Evolutionary conservation across 202 grass and related monocot species (phyloP).

Genomic region (Schoenoplectus tabernaemontani): DNA sequence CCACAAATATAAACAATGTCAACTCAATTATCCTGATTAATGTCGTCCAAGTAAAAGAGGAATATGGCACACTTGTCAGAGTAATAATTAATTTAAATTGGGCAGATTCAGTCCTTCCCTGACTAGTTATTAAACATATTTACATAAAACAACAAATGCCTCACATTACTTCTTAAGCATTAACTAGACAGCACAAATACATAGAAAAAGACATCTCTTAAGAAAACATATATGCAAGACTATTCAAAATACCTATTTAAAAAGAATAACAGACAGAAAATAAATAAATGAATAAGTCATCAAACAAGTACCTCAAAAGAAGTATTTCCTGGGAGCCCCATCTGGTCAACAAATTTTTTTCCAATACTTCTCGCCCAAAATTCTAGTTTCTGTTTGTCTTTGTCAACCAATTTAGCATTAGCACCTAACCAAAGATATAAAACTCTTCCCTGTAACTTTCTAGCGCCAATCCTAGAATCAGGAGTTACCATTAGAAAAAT

Average conservation of each 20-base stretch:
- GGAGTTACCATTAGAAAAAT: slow-evolving; percentile 36
- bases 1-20: neutral
- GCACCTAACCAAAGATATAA: slow-evolving; percentile 43
- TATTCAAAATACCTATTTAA: slow-evolving; percentile 10
- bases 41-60: no score
- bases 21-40: no score
- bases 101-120: neutral
- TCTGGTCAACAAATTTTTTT: slow-evolving; percentile 24
- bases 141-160: neutral
- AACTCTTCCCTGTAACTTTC: slow-evolving; percentile 14
- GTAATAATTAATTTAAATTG: neutral
- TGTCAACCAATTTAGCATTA: slow-evolving; percentile 11
- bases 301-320: slow-evolving; percentile 36
- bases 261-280: neutral
- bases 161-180: neutral
- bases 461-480: slow-evolving; percentile 18
- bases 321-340: slow-evolving; percentile 30
- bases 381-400: slow-evolving; percentile 12
- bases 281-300: slow-evolving; percentile 2
- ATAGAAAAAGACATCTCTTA: neutral
- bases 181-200: neutral
- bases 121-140: neutral
- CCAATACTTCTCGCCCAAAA: slow-evolving; percentile 12
- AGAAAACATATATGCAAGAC: neutral
- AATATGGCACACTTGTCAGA: neutral